phyloP scores from a whole-genome alignment of 257 asterid species.

The Rubia yunnanensis region DNA sequence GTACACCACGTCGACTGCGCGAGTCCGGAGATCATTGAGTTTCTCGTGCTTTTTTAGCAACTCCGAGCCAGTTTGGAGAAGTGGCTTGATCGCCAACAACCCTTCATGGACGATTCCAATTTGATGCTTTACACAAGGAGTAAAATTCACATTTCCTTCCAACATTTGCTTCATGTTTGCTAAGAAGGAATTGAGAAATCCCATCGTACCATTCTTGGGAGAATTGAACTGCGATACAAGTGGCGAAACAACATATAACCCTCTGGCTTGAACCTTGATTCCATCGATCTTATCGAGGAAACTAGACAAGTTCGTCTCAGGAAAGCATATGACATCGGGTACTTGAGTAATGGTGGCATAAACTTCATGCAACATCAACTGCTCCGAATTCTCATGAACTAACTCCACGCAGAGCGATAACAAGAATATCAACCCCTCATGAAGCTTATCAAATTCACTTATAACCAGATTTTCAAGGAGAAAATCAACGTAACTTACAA shows the following conservation, averaged over 20 bases:
- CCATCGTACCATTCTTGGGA: slow-evolving; percentile 5
- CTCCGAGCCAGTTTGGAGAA: neutral
- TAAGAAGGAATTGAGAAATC: neutral
- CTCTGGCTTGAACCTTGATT: neutral
- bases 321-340: neutral
- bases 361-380: neutral
- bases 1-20: neutral
- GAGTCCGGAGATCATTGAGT: neutral
- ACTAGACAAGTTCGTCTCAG: neutral
- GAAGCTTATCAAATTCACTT: neutral
- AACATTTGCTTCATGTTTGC: neutral
- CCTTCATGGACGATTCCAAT: neutral
- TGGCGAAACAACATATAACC: neutral
- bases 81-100: neutral
- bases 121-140: neutral
- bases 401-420: too few relatives aligned
- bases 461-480: neutral
- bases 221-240: neutral
- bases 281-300: neutral
- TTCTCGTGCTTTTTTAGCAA: neutral
- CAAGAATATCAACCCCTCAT: neutral
- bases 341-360: too few relatives aligned
- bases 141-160: neutral
- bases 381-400: too few relatives aligned
- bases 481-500: neutral